These are phyloP conservation scores for Pleomassaria siparia DNA, from an alignment of 2,329 filamentous ascomycete species.

Conservation along the genomic window DNA sequence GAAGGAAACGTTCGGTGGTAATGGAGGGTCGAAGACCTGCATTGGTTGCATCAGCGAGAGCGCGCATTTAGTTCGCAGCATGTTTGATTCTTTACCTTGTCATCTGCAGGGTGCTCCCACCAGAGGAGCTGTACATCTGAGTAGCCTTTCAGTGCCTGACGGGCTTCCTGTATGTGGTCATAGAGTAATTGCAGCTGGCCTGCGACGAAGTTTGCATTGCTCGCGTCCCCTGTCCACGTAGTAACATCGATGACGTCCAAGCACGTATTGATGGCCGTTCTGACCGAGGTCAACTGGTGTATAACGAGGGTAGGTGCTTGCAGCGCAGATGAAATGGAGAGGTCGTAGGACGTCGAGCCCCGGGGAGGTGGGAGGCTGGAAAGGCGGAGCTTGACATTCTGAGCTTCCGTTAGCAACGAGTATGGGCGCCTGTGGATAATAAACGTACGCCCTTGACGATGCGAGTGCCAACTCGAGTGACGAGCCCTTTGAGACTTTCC, in stretches of 20 bases:
- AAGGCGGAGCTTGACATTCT: conserved; percentile 78
- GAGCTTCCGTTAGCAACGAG: conserved; percentile 8
- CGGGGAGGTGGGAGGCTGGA: conserved; percentile 63
- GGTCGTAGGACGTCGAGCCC: conserved; percentile 53
- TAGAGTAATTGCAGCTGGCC: conserved; percentile 60
- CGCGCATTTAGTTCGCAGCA: neutral
- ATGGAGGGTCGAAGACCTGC: conserved; percentile 61
- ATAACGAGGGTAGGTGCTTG: conserved; percentile 63
- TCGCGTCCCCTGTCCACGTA: conserved; percentile 68
- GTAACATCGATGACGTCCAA: conserved; percentile 82
- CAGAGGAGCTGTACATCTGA: conserved; percentile 55
- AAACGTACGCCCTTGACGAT: conserved; percentile 82
- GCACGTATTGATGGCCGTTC: conserved; percentile 77
- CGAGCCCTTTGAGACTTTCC: conserved; percentile 87
- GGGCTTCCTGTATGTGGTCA: conserved; percentile 64
- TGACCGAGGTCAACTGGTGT: conserved; percentile 68
- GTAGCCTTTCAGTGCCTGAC: conserved; percentile 58
- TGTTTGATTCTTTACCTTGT: conserved; percentile 54
- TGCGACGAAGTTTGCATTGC: conserved; percentile 59
- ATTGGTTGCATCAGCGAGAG: conserved; percentile 1
- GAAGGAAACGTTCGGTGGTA: conserved; percentile 72
- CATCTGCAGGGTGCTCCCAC: conserved; percentile 57
- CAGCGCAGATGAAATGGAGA: conserved; percentile 56
- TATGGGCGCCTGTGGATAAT: neutral
- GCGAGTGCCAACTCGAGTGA: conserved; percentile 86